Base-by-base conservation (phyloP, 805 yeast genomes). In the Kazachstania taianensis region DNA sequence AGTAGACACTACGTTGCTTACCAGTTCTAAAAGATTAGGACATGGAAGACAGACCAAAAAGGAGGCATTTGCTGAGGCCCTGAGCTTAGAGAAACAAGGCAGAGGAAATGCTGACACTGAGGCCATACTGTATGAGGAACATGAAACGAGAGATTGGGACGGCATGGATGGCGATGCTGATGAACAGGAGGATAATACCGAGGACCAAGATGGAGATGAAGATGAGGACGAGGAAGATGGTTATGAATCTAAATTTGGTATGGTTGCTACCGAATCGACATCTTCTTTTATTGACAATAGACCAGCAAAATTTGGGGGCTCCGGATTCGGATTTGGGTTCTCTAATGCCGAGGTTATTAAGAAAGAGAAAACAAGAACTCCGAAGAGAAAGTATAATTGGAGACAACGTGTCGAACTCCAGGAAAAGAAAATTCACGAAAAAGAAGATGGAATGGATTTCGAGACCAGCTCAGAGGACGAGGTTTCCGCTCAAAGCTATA, bases 1-100 rank as follows among this genome's bases (percentile, higher is more conserved):
- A 23, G 69, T 89, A 32, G 94, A 87, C 52, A 75, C 94, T 0
- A 62, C 78, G 0, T 47, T 74, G 9, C 64, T 85, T 43, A 77
- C 73, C 18, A 78, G 92, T 24, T 73, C 94, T 15, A 86, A 85
- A 52, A 67, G 70, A 5, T 68, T 89, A 33, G 97, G 97, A 33
- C 70, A 73, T 12, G 89, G 86, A 10, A 65, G 61, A 36, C 74
- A 70, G 43, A 81, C 94, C 1, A 73, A 71, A 43, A 69, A 66
- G 36, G 87, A 82, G 49, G 73, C 71, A 41, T 70, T 84, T 59
- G 59, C 69, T n/a, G 89, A 82, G 49, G 94, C 94, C 0, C 53
- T 83, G 37, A 71, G 71, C 35, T 59, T 78, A 28, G 95, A 85
- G 50, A 67, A 67, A 40, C 77, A 75, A 50, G 94, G 94, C 2